Evolutionary conservation across 1,284 basidiomycete species (phyloP).

Genomic region (Trichosporon sp.): DNA sequence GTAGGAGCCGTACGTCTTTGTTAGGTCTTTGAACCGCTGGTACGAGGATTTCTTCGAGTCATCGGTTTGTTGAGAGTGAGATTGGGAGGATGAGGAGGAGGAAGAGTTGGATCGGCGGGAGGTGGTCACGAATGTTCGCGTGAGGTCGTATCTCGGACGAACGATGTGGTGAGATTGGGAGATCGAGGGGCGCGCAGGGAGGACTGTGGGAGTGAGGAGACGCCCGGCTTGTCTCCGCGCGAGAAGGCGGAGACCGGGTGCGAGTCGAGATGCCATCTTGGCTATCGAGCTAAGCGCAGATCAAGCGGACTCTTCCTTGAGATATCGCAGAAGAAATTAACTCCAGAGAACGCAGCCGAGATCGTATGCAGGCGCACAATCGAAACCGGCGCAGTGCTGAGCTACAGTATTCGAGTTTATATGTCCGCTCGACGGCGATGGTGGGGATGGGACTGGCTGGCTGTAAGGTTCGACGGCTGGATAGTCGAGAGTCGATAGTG

Average conservation of each 20-base stretch:
- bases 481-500: too few relatives aligned
- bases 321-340: background rate
- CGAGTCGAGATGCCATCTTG: background rate
- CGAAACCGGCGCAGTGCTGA: too few relatives aligned
- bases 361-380: too few relatives aligned
- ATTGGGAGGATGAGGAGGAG: background rate
- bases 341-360: background rate
- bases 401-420: too few relatives aligned
- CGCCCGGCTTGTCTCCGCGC: background rate
- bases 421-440: too few relatives aligned
- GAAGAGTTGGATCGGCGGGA: background rate
- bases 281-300: too few relatives aligned
- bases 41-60: conserved; percentile 23
- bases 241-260: background rate
- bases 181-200: background rate
- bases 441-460: too few relatives aligned
- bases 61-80: background rate
- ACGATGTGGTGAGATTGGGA: background rate
- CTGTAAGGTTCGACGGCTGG: too few relatives aligned
- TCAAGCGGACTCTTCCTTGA: too few relatives aligned
- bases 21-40: conserved; percentile 68
- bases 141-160: background rate
- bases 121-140: background rate
- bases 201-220: background rate
- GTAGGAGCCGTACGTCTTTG: conserved; percentile 89